Evolutionary conservation across 2,329 filamentous ascomycete species (phyloP), one percentile per base, ranked within the genome.

Genomic region (Knufia fluminis): DNA sequence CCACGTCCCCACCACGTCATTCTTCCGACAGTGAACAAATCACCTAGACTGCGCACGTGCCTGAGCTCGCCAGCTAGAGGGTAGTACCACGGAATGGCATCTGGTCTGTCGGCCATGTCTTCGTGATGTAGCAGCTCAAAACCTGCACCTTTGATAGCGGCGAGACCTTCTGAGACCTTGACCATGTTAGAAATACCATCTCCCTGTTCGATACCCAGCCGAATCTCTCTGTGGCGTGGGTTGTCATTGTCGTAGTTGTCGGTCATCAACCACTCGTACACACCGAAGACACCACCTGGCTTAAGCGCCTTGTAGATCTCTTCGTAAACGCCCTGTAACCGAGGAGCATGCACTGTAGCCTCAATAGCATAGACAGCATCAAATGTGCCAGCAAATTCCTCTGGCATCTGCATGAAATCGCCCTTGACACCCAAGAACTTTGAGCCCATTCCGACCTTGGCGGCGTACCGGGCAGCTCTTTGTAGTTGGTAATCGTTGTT

Each of bases 401-500:
- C 86, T 41, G 86, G 83, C 87, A 97, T 94, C 82, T 95, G 88
- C 91, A 97, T 97, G 68, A 98, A 98, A 64, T 97, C 91, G 47
- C 90, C 91, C 78, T 97, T 96, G 64, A 88, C 84, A 62, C 88
- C 97, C 55, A 77, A 77, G 58, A 95, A 73, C 72, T 95, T 88
- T 62, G 86, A 69, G 1, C 83, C 77, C 46, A 97, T 74, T 46
- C 83, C 83, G 70, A 94, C 87, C 69, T 88, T 87, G 54, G 77
- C 70, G 2, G 90, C 88, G 65, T 96, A 95, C 48, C 77, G 75
- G 12, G 82, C 89, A n/a, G 90, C 91, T 57, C 92, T 86, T 66
- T 96, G 80, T 58, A 97, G 95, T 73, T 97, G 92, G 75, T 98
- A 98, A 72, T 96, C 88, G 70, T 97, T 97, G 81, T 96, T 97